Evolutionary conservation across 2,329 filamentous ascomycete genomes (phyloP), one percentile per base, ranked within the genome.

Genomic region (Zasmidium citrigriseum): DNA sequence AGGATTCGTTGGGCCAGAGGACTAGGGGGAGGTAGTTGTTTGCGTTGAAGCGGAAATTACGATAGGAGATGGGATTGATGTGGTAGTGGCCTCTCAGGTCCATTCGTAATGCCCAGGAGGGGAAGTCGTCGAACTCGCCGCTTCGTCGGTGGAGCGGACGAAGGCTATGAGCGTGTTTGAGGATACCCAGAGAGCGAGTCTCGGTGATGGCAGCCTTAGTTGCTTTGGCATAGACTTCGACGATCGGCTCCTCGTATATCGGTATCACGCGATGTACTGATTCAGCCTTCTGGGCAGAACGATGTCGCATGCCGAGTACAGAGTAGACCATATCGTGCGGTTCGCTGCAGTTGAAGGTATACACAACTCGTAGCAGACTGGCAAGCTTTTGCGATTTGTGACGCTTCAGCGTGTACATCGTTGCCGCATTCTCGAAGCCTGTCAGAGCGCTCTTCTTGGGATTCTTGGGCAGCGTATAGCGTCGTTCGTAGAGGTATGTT

Each of bases 211-310:
- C 46, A 14, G 56, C 56, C 25, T 59, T 59, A 12, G 56, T 59
- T 45, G 56, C 56, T 55, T 55, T 59, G 20, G 56, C 56, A 18
- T 59, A 59, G 51, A 54, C 52, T 20, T 59, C 56, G 5, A 55
- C 44, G 14, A 59, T 25, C 1, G 56, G 56, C 18, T 59, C 56
- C n/a, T 59, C 52, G 47, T 59, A 59, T 14, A 55, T 55, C 14
- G 51, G 51, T 11, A 55, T 54, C 27, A 59, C 46, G 16, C 56
- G 56, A 10, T 44, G 46, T 1, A 41, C 38, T 11, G 56, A 59
- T 16, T 45, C 56, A 18, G 52, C 23, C 56, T 50, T 55, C 27
- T 59, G 52, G 4, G 56, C 56, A 7, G 56, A 55, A 3, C 18
- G 46, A 29, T 56, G 54, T 7, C 54, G 54, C n/a, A 56, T 22